Evolutionary conservation across 805 yeast species (phyloP), one percentile per base, ranked within the genome.

Genomic region (Millerago galiae): DNA sequence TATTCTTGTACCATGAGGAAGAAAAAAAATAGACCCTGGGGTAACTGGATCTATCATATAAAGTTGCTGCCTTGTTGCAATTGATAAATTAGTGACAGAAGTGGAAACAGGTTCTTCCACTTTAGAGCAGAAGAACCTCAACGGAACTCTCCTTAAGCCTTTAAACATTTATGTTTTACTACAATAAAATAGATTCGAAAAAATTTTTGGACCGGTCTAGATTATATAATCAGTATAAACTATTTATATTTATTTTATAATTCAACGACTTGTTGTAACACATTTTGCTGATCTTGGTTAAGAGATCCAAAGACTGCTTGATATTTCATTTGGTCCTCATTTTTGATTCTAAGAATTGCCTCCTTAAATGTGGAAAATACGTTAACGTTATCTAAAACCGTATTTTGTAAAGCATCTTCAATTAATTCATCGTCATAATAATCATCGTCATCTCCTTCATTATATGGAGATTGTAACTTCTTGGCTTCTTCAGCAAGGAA

Each of bases 11-110:
- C 99, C 99, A 56, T 88, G 89, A 1, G 98, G 98, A 32, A 91
- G 69, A 54, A 93, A 88, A 68, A 93, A 93, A 2, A 86, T 76
- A 0, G 95, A 84, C 0, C 99, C 99, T 0, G 98, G 98, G 0
- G 97, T 83, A 15, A 75, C 63, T 7, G 83, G 76, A 60, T 88
- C 95, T 3, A 85, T 79, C 69, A 82, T 77, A 59, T 81, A 93
- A 35, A 93, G 67, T 48, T 77, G 77, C 59, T 93, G 98, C 43
- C 72, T 74, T 0, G 56, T 55, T 5, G 61, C 60, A 16, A 57
- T 55, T 29, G 54, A 40, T 7, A 53, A 41, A 40, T 57, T 57
- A 10, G 55, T 45, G 10, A 49, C 40, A 2, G 60, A 42, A 1
- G 55, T 38, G 13, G 58, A 55, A 11, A 40, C 39, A 4, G 35